Percentiles rank a stretch among this genome's conserved stretches.
Evolutionary conservation across 495 filamentous ascomycete genomes (phyloP).

Genomic region (Letharia lupina): DNA sequence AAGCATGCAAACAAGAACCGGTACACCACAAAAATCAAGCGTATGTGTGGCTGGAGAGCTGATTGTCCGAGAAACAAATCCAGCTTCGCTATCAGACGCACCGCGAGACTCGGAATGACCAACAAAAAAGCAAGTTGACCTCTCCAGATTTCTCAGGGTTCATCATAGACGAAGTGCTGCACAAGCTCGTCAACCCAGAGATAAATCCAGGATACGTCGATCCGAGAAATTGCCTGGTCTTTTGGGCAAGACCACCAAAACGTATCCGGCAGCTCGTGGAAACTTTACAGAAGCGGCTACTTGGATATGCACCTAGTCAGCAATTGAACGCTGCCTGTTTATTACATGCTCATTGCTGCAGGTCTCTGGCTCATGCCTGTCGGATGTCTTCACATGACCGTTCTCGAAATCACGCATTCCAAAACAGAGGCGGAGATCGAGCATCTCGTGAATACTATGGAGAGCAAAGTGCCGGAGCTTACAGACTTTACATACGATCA

Average conservation of each 20-base stretch:
- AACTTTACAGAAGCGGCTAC: constrained; percentile 58
- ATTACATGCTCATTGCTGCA: constrained; percentile 27
- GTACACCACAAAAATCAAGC: constrained; percentile 33
- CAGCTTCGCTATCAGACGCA: constrained; percentile 66
- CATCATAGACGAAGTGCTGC: constrained; percentile 65
- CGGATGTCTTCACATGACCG: constrained; percentile 73
- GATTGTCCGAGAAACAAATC: constrained; percentile 49
- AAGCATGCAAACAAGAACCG: constrained; percentile 48
- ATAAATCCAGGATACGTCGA: constrained; percentile 61
- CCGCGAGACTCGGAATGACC: constrained; percentile 59
- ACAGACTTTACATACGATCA: constrained; percentile 54
- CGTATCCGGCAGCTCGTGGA: constrained; percentile 56
- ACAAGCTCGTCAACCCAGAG: constrained; percentile 50
- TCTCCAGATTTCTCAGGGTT: constrained; percentile 59
- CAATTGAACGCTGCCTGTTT: background rate
- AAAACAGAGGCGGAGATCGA: constrained; percentile 54
- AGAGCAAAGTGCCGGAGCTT: constrained; percentile 41
- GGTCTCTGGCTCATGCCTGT: constrained; percentile 80
- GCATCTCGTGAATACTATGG: constrained; percentile 46
- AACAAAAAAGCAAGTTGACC: constrained; percentile 61
- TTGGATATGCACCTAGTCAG: constrained; percentile 5
- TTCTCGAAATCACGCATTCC: constrained; percentile 71
- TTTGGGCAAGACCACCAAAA: constrained; percentile 77
- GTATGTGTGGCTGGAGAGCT: background rate
- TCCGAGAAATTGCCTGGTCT: constrained; percentile 68